phyloP scores from a whole-genome alignment of 345 rosid species.

The Murraya koenigii region DNA sequence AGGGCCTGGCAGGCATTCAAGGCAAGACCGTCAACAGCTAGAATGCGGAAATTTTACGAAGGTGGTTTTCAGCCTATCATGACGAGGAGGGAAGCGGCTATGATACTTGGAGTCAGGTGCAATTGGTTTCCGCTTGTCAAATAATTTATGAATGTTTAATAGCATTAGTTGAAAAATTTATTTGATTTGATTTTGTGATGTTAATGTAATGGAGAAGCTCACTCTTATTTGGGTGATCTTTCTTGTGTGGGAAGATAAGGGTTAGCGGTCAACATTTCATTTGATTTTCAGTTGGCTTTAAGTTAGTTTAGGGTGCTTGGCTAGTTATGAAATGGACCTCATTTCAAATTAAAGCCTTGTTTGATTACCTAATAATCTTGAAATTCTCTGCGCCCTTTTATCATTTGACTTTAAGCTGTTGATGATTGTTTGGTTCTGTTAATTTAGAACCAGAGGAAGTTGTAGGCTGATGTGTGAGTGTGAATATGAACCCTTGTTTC shows the following conservation, averaged over 20 bases:
- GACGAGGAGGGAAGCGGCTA: conserved; percentile 86
- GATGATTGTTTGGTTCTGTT: conserved; percentile 1
- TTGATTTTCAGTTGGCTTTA: no score
- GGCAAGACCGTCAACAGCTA: conserved; percentile 58
- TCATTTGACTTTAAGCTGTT: background rate
- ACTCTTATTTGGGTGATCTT: background rate
- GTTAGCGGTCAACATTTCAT: no score
- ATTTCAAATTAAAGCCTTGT: background rate
- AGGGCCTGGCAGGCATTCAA: conserved; percentile 91
- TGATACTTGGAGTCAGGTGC: conserved; percentile 82
- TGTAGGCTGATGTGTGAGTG: background rate
- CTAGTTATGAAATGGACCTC: background rate
- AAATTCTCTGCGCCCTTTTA: background rate
- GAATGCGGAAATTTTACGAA: conserved; percentile 65
- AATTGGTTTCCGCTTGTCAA: no score
- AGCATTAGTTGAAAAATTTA: background rate
- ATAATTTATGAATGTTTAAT: no score
- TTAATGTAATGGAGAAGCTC: background rate
- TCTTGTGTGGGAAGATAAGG: background rate
- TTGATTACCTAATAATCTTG: background rate
- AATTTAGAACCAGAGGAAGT: background rate
- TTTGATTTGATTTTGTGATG: background rate
- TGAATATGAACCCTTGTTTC: background rate
- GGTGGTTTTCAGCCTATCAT: conserved; percentile 78
- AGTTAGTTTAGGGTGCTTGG: background rate